Base-by-base conservation (phyloP, 768 basidiomycete genomes). In the Russula sp. region DNA sequence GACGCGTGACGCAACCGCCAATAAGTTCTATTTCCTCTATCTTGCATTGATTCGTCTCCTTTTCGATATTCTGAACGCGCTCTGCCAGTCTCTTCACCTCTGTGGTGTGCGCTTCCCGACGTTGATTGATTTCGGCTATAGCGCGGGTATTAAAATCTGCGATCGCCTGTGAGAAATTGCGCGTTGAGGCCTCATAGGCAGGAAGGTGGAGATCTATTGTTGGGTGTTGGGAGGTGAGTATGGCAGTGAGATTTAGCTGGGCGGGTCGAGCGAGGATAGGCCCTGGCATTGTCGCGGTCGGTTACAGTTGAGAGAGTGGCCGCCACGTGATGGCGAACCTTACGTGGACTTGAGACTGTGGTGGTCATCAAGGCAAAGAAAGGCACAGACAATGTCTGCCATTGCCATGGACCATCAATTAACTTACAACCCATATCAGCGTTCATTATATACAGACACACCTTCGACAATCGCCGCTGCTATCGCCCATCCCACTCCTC, bases 1-100 rank as follows among this genome's bases (percentile, higher is more conserved):
- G 4, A 67, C 37, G 27, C 51, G n/a, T 45, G 32, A 32, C 27
- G 20, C 59, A 72, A 93, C 92, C 82, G 60, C 83, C 81, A 2
- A 91, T 79, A 59, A 95, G 79, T 56, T 90, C 86, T 35, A 91
- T 86, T 74, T 94, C 93, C 69, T 79, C 81, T 56, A 89, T 71
- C 68, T 92, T 89, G 75, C 89, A 92, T 49, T 85, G 77, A 58
- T 83, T 85, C 2, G 82, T 93, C 73, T 92, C 87, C 0, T 77
- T 69, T 71, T 94, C 88, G 0, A 84, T 77, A 8, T 81, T 77
- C 49, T 84, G 79, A 9, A 75, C 82, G 71, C 82, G 84, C 54
- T 93, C 92, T 8, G 75, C 62, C 0, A 85, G 65, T 63, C 80
- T 81, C 70, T 87, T 88, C 74, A 82, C 84, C 71, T 86, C 84